phyloP scores from a whole-genome alignment of 2,329 filamentous ascomycete species.

The Phaeosphaeriaceae sp. region DNA sequence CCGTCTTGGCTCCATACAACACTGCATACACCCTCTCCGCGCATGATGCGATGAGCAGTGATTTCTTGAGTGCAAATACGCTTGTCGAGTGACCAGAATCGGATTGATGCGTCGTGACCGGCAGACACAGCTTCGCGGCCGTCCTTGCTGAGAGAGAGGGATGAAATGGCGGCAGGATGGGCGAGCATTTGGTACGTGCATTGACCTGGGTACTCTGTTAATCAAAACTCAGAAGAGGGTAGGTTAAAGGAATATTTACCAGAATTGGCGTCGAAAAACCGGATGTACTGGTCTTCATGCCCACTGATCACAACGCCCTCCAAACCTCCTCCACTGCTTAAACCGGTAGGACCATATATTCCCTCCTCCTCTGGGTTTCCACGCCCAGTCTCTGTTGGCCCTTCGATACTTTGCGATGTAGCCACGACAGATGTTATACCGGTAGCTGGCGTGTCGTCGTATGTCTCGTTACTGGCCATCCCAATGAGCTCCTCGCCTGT shows the following conservation, averaged over 20 bases:
- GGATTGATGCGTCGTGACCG: conserved; percentile 91
- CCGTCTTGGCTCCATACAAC: conserved; percentile 97
- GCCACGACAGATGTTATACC: conserved; percentile 91
- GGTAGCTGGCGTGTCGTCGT: conserved; percentile 82
- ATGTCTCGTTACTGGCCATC: conserved; percentile 95
- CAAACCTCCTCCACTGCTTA: conserved; percentile 72
- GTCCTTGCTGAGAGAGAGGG: conserved; percentile 89
- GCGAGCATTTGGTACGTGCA: conserved; percentile 99
- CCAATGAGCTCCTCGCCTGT: conserved; percentile 89
- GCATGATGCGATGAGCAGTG: conserved; percentile 89
- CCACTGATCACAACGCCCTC: conserved; percentile 96
- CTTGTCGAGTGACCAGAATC: conserved; percentile 98
- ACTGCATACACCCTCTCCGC: conserved; percentile 91
- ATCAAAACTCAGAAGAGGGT: background rate
- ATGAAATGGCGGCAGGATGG: conserved; percentile 90
- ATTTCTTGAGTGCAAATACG: conserved; percentile 94
- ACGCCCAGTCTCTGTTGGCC: conserved; percentile 65
- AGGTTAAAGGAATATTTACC: conserved; percentile 70
- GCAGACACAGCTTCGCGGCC: conserved; percentile 93
- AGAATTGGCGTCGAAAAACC: conserved; percentile 98
- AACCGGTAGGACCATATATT: conserved; percentile 81
- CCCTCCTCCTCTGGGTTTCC: conserved; percentile 74
- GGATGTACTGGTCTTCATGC: conserved; percentile 93
- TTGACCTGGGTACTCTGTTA: conserved; percentile 73
- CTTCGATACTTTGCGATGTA: conserved; percentile 80